These are phyloP conservation scores for Syzygium jambos DNA, from an alignment of 345 rosid species.

Conservation along the genomic window DNA sequence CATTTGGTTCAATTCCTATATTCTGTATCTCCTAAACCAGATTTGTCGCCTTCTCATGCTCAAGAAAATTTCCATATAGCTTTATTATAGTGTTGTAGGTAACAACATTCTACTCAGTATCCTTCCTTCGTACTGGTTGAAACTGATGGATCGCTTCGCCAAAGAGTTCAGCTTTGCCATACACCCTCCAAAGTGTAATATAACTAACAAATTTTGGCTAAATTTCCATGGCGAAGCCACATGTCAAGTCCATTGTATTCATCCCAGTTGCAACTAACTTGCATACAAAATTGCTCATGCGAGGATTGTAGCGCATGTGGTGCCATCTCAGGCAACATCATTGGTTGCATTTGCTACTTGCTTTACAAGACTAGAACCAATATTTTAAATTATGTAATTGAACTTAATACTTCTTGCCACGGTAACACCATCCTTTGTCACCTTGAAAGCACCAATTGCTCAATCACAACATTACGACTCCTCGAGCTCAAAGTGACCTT, in stretches of 20 bases:
- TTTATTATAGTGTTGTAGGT: too few species aligned
- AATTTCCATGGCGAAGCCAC: constrained; percentile 60
- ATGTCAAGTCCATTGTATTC: constrained; percentile 88
- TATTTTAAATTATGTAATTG: constrained; percentile 51
- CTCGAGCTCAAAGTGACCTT: constrained; percentile 92
- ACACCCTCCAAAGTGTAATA: too few species aligned
- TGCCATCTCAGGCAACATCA: constrained; percentile 10
- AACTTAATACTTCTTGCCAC: constrained; percentile 95
- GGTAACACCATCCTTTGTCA: constrained; percentile 90
- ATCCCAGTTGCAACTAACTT: constrained; percentile 90
- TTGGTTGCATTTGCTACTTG: constrained; percentile 96
- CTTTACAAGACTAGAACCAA: constrained; percentile 94
- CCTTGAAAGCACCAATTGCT: constrained; percentile 91
- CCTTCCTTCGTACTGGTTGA: too few species aligned
- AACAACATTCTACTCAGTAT: too few species aligned
- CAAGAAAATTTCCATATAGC: too few species aligned
- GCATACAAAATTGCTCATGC: constrained; percentile 80
- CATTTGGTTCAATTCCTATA: too few species aligned
- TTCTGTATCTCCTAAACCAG: too few species aligned
- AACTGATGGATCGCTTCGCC: too few species aligned
- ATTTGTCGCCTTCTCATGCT: too few species aligned
- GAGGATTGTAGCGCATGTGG: constrained; percentile 91
- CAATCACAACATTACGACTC: constrained; percentile 85
- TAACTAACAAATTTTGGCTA: too few species aligned
- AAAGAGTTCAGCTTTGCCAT: too few species aligned